A percentile compares a stretch with the other conserved stretches of the same genome.
These are phyloP conservation scores for Morella rubra DNA, from an alignment of 306 rosid species.

Conservation along the genomic window DNA sequence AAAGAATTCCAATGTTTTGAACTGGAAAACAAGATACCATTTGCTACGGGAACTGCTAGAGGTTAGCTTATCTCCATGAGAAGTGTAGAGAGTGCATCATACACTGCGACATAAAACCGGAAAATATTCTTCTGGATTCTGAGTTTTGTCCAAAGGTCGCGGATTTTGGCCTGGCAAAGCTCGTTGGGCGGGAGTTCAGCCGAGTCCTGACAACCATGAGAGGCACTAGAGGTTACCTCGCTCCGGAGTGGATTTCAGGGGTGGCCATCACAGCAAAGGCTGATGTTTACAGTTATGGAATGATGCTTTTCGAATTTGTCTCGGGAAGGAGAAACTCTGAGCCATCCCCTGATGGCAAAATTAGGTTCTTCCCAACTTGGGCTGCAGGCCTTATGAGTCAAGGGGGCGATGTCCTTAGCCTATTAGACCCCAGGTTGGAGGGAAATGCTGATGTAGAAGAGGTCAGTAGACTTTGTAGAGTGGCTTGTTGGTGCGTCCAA, in stretches of 20 bases:
- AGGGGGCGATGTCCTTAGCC: conserved; percentile 47
- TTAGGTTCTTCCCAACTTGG: conserved; percentile 55
- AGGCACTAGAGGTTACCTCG: conserved; percentile 94
- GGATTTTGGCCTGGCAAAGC: conserved; percentile 89
- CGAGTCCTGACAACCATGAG: conserved; percentile 86
- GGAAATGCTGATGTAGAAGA: conserved; percentile 54
- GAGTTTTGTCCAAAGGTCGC: conserved; percentile 75
- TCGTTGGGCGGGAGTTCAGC: conserved; percentile 82
- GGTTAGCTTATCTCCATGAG: conserved; percentile 79
- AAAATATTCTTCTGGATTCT: conserved; percentile 80
- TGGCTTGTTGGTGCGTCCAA: conserved; percentile 91
- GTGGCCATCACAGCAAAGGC: conserved; percentile 83
- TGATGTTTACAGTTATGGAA: conserved; percentile 88
- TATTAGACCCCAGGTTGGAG: conserved; percentile 58
- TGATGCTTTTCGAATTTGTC: conserved; percentile 83
- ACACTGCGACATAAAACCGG: conserved; percentile 93
- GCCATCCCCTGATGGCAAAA: conserved; percentile 51
- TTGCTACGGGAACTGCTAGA: conserved; percentile 79
- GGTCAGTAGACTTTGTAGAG: conserved; percentile 43
- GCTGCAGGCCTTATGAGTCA: conserved; percentile 45
- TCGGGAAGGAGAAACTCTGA: conserved; percentile 82
- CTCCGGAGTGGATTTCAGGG: conserved; percentile 92
- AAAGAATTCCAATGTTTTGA: conserved; percentile 36
- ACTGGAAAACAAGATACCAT: conserved; percentile 76
- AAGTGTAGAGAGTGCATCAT: conserved; percentile 87